Evolutionary conservation across 108 stramenopile genomes (phyloP), one percentile per base, ranked within the genome.

Genomic region (Cylindrotheca fusiformis): DNA sequence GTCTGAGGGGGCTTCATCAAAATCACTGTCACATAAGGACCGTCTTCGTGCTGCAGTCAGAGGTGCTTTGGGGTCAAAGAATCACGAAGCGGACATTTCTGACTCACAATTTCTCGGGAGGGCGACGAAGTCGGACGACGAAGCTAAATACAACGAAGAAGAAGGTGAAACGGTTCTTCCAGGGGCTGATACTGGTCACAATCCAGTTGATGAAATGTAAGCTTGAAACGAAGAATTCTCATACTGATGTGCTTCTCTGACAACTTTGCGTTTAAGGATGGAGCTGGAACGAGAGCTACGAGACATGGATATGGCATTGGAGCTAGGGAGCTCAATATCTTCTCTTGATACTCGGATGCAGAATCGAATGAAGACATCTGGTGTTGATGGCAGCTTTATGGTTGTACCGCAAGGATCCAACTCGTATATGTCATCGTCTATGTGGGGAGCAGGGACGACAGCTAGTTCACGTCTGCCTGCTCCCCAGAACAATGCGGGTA

Each of bases 241-340:
- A n/a, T n/a, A n/a, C n/a, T n/a, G n/a, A n/a, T n/a, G n/a, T n/a
- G n/a, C n/a, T 41, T 44, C 8, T 41, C 52, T 65, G 32, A 33
- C n/a, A n/a, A 26, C 75, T 71, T 71, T 55, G 63, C 8, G 48
- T 82, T 27, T 78, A 32, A 90, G 83, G 79, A 83, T 90, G 87
- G 85, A 88, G 59, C 83, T 94, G 5, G 92, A 94, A 66, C 76
- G 82, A 52, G 88, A 94, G 53, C 65, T 94, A 22, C 63, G 77
- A 44, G 74, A 81, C 41, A 94, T 94, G 83, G 88, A 94, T 58
- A 79, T 86, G 76, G 83, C 87, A 2, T 69, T 90, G 60, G 83
- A 86, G 63, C 59, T 94, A 68, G 87, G 88, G 29, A 84, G 67
- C 54, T 93, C 91, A 3, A 78, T 93, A 31, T 78, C 81, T 21